These are phyloP conservation scores for Aspergillus tamarii DNA, from an alignment of 2,329 filamentous ascomycete genomes.

Conservation along the genomic window DNA sequence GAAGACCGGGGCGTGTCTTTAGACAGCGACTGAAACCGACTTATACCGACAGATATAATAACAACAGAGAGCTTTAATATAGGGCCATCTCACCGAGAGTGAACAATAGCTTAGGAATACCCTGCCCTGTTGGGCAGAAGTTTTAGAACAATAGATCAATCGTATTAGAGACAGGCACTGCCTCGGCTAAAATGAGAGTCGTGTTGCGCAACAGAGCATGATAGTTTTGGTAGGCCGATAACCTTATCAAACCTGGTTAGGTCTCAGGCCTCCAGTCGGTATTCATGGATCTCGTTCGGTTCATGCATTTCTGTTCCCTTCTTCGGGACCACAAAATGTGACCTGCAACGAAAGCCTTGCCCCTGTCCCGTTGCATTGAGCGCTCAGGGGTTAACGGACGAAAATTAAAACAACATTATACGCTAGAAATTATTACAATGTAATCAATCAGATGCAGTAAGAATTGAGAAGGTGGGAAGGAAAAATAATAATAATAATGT, in stretches of 20 bases:
- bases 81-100: neutral
- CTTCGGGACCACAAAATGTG: neutral
- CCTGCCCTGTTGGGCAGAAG: neutral
- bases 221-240: neutral
- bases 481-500: neutral
- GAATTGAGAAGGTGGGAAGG: neutral
- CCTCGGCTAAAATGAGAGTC: neutral
- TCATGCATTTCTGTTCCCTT: neutral
- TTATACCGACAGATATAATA: conserved; percentile 2
- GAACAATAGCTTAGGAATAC: neutral
- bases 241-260: neutral
- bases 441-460: neutral
- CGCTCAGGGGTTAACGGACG: neutral
- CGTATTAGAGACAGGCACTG: neutral
- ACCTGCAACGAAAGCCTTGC: neutral
- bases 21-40: conserved; percentile 17
- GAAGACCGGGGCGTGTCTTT: conserved; percentile 64
- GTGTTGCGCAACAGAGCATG: neutral
- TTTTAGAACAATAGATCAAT: neutral
- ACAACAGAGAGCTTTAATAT: neutral
- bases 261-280: neutral
- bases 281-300: conserved; percentile 1
- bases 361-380: neutral
- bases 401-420: neutral
- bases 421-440: conserved; percentile 1